These are phyloP conservation scores for Catunica adiposa DNA, from an alignment of 2,329 filamentous ascomycete species.

Conservation along the genomic window DNA sequence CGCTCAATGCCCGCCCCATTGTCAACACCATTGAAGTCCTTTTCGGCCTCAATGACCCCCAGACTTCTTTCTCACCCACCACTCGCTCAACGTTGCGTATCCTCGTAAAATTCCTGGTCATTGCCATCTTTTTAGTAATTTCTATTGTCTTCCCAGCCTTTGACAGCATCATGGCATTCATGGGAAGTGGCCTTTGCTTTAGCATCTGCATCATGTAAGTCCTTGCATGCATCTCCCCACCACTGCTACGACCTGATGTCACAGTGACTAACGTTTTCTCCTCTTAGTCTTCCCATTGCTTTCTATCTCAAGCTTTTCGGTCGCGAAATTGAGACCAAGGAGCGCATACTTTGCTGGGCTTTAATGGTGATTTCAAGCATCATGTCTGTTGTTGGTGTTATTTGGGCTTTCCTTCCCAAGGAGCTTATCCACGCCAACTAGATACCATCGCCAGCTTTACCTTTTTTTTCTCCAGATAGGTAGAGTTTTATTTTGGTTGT, in stretches of 20 bases:
- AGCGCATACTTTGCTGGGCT: slow-evolving; percentile 50
- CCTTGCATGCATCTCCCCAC: not conserved
- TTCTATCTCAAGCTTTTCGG: slow-evolving; percentile 88
- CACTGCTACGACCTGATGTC: not conserved
- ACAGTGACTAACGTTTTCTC: slow-evolving; percentile 2
- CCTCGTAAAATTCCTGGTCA: slow-evolving; percentile 48
- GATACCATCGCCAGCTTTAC: no score
- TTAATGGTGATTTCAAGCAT: slow-evolving; percentile 53
- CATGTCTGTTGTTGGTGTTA: slow-evolving; percentile 61
- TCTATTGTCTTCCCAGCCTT: slow-evolving; percentile 58
- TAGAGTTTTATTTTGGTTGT: no score
- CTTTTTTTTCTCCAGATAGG: no score
- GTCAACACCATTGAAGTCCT: slow-evolving; percentile 71
- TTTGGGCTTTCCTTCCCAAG: slow-evolving; percentile 78
- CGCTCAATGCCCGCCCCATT: slow-evolving; percentile 75
- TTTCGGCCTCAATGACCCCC: slow-evolving; percentile 44
- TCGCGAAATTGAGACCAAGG: slow-evolving; percentile 44
- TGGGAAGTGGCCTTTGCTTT: slow-evolving; percentile 82
- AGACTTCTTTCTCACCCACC: slow-evolving; percentile 24
- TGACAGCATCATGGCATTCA: slow-evolving; percentile 78
- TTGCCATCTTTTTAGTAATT: slow-evolving; percentile 59
- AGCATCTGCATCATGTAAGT: slow-evolving; percentile 71
- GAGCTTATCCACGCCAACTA: slow-evolving; percentile 44
- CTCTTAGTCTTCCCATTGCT: slow-evolving; percentile 47
- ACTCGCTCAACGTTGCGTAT: slow-evolving; percentile 22